These are phyloP conservation scores for Stylosanthes scabra DNA, from an alignment of 331 rosid genomes.

Conservation along the genomic window DNA sequence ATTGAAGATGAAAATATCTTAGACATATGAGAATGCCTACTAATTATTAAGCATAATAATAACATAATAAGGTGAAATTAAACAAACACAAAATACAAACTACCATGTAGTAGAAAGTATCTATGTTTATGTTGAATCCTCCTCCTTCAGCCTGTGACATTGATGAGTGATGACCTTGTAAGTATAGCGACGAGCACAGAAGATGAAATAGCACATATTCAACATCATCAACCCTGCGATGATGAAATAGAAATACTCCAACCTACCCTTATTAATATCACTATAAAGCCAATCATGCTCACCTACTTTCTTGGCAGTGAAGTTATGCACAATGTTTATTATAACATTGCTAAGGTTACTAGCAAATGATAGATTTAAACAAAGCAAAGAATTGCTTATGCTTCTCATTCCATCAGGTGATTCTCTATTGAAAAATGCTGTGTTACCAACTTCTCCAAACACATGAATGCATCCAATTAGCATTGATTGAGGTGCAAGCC, in stretches of 20 bases:
- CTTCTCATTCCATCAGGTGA: conserved; percentile 49
- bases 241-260: conserved; percentile 46
- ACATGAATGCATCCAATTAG: conserved; percentile 20
- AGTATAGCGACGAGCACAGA: conserved; percentile 43
- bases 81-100: too few species aligned
- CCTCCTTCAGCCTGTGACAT: neutral
- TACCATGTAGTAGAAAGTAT: too few species aligned
- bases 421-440: conserved; percentile 47
- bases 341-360: conserved; percentile 36
- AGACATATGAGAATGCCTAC: neutral
- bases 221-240: conserved; percentile 35
- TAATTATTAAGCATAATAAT: neutral
- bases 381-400: conserved; percentile 43
- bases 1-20: neutral
- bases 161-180: conserved; percentile 33
- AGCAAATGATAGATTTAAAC: conserved; percentile 25
- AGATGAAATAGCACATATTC: conserved; percentile 34
- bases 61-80: neutral
- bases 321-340: conserved; percentile 32
- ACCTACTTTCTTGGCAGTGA: conserved; percentile 43
- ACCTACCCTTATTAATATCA: conserved; percentile 46
- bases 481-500: conserved; percentile 46
- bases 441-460: conserved; percentile 30
- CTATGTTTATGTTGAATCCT: too few species aligned
- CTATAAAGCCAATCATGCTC: conserved; percentile 44